Base-by-base conservation (phyloP, 495 filamentous ascomycete species). In the Lindgomyces ingoldianus region DNA sequence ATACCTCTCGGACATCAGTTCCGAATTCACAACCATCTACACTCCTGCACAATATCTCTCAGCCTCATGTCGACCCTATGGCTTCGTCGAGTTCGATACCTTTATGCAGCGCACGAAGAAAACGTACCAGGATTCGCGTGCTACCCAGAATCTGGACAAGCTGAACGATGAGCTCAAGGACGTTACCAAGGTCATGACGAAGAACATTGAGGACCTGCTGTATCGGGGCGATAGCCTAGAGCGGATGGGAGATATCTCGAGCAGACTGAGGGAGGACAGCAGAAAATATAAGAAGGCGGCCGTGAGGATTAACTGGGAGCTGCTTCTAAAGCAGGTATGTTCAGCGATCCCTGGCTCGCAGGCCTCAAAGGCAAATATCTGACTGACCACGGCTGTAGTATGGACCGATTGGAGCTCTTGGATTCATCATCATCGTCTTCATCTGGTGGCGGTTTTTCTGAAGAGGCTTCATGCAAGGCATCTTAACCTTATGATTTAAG, bases 101-200 rank as follows among this genome's bases (percentile, higher is more conserved):
- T 99, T 96, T 78, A 96, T 99, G 76, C 82, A 87, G 63, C 85
- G 89, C 60, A 96, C 94, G 55, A 96, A 93, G 79, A 89, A 91
- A 64, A 91, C 92, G 8, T 99, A 99, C 78, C 90, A 94, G 70
- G 93, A 98, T 74, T 87, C 86, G 56, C 89, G 95, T 60, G 94
- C 95, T 3, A 87, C 89, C 4, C 80, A 82, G 62, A 97, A 96
- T 74, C 81, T 97, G 44, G 90, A 91, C 74, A 90, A 90, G 70
- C 77, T 96, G 65, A 96, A 97, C 70, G 90, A 96, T 73, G 94
- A 99, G 81, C 83, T 99, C 45, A 87, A 91, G 70, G 94, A 98
- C 82, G 94, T 99, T 54, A 97, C 94, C 14, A 91, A 96, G 76
- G 93, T 98, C 67, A 99, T 99, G 94, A 98, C 94, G 30, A 99